Evolutionary conservation across 805 yeast species (phyloP).

Genomic region (Henningerozyma blattae): DNA sequence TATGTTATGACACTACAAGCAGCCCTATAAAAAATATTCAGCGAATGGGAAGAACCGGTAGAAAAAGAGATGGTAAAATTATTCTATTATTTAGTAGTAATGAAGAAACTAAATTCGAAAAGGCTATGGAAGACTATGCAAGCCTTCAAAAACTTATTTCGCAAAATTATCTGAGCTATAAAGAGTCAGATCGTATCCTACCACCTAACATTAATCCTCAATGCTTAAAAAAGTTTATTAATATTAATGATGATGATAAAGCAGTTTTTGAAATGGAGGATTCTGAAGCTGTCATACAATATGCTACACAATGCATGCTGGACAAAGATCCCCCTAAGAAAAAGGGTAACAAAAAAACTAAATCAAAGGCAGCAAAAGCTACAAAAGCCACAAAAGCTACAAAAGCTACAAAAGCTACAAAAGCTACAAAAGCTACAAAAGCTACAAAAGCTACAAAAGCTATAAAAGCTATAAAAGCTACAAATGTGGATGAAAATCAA

Average conservation of each 20-base stretch:
- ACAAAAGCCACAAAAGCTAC: conserved; percentile 1
- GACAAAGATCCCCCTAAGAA: conserved; percentile 23
- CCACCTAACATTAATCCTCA: conserved; percentile 46
- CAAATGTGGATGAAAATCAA: too few relatives aligned
- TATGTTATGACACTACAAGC: conserved; percentile 86
- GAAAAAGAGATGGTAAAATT: conserved; percentile 82
- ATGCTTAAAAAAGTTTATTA: conserved; percentile 44
- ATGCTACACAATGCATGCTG: conserved; percentile 55
- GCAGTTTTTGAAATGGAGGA: conserved; percentile 42
- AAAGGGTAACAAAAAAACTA: conserved; percentile 3
- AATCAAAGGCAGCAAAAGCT: not conserved
- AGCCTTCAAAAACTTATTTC: conserved; percentile 62
- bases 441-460: conserved; percentile 7
- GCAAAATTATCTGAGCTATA: conserved; percentile 32
- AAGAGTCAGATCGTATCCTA: conserved; percentile 50
- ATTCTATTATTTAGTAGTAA: conserved; percentile 61
- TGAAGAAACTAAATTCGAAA: conserved; percentile 69
- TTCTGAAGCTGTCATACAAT: conserved; percentile 53
- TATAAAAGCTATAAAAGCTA: too few relatives aligned
- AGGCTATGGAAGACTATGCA: conserved; percentile 75
- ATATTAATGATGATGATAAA: conserved; percentile 59
- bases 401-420: conserved; percentile 4
- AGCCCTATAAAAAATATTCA: conserved; percentile 91
- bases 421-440: conserved; percentile 2
- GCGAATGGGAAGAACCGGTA: conserved; percentile 96